phyloP scores from a whole-genome alignment of 73 alveolate species.

The Urostyla sp. region DNA sequence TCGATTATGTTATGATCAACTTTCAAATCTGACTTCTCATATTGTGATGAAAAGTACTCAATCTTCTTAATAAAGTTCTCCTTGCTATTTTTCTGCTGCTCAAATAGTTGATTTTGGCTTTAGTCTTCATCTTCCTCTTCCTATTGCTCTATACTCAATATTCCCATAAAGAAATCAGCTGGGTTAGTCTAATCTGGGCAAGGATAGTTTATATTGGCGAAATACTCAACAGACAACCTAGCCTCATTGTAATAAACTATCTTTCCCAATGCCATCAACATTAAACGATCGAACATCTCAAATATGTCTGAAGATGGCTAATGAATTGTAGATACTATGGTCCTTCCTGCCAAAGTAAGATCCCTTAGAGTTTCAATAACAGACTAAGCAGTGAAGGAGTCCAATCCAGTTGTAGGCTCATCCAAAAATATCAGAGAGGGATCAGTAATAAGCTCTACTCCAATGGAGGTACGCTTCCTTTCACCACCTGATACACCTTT shows the following conservation, averaged over 20 bases:
- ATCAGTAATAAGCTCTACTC: slow-evolving; percentile 74
- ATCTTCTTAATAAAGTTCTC: slow-evolving; percentile 5
- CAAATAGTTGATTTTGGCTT: background rate
- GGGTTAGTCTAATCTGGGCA: slow-evolving; percentile 92
- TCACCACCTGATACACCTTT: slow-evolving; percentile 86
- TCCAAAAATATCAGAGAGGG: slow-evolving; percentile 75
- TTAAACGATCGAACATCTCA: slow-evolving; percentile 76
- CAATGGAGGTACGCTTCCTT: slow-evolving; percentile 76
- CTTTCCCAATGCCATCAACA: slow-evolving; percentile 74
- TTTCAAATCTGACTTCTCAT: background rate
- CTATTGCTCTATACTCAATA: slow-evolving; percentile 52
- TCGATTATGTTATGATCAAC: background rate
- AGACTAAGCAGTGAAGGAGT: slow-evolving; percentile 49
- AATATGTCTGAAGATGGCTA: slow-evolving; percentile 85
- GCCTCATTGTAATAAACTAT: slow-evolving; percentile 71
- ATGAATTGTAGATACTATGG: slow-evolving; percentile 88
- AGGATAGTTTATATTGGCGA: slow-evolving; percentile 68
- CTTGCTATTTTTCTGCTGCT: background rate
- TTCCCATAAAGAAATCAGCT: slow-evolving; percentile 74
- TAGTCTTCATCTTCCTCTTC: slow-evolving; percentile 1
- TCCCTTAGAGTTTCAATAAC: slow-evolving; percentile 49
- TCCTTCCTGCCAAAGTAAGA: slow-evolving; percentile 73
- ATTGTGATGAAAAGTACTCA: background rate
- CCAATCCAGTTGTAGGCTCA: slow-evolving; percentile 86
- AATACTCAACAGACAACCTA: slow-evolving; percentile 68